Evolutionary conservation across 1,284 basidiomycete species (phyloP).

Genomic region (Abortiporus biennis): DNA sequence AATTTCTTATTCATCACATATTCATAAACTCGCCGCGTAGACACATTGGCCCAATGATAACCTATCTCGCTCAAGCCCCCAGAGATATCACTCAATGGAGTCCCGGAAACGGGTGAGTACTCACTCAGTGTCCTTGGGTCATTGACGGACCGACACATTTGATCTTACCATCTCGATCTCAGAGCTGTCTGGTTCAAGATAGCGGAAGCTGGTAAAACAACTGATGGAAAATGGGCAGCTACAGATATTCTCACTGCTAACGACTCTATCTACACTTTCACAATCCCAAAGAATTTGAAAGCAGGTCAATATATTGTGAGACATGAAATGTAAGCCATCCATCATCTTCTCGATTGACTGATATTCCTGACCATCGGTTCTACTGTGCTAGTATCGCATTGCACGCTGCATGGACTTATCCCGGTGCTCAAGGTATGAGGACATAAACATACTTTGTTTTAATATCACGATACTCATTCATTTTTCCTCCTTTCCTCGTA

Average conservation of each 20-base stretch:
- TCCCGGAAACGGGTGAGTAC: conserved; percentile 32
- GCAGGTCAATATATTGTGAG: conserved; percentile 44
- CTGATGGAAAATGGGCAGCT: conserved; percentile 38
- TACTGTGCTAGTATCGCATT: conserved; percentile 29
- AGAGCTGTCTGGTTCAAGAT: conserved; percentile 47
- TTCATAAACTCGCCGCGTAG: conserved; percentile 3
- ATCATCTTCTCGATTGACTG: not conserved
- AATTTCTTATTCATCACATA: not conserved
- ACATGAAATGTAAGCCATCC: conserved; percentile 35
- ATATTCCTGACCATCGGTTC: not conserved
- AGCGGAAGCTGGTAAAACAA: conserved; percentile 34
- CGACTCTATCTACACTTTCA: conserved; percentile 38
- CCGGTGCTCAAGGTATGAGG: conserved; percentile 12
- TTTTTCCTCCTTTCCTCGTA: not conserved
- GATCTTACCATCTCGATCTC: not conserved
- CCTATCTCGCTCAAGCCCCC: conserved; percentile 41
- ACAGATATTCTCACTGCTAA: conserved; percentile 32
- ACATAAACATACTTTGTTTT: conserved; percentile 23
- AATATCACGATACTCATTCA: conserved; percentile 23
- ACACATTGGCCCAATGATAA: conserved; percentile 35
- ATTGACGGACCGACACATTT: not conserved
- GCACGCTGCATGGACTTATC: conserved; percentile 27
- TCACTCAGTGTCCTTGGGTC: conserved; percentile 15
- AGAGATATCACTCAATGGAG: conserved; percentile 39
- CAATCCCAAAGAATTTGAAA: conserved; percentile 36